A percentile compares a stretch with the other conserved stretches of the same genome.
phyloP scores from a whole-genome alignment of 176 grass and related monocot genomes.

The Melocanna baccifera region DNA sequence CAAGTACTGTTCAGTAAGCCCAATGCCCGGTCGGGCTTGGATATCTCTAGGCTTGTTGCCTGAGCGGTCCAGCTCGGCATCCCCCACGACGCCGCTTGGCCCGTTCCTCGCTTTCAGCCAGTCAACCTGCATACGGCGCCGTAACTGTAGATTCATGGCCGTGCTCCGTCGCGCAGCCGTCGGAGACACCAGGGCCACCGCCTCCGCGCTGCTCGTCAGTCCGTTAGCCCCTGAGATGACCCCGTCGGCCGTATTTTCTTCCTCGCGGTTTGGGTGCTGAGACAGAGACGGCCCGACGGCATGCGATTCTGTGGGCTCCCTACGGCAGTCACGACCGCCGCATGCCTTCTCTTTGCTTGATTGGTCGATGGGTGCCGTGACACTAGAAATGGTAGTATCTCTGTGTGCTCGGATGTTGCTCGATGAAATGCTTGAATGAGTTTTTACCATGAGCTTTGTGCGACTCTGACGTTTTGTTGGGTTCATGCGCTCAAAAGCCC shows the following conservation, averaged over 20 bases:
- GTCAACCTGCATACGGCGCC: not conserved
- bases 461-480: not conserved
- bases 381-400: not conserved
- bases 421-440: slow-evolving; percentile 4
- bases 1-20: not conserved
- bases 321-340: no score
- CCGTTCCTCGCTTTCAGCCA: no score
- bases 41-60: no score
- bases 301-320: no score
- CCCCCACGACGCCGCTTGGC: not conserved
- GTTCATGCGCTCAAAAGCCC: not conserved
- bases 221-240: no score
- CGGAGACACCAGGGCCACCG: no score
- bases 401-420: not conserved
- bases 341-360: no score
- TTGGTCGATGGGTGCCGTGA: no score
- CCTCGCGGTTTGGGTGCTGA: not conserved
- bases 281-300: not conserved
- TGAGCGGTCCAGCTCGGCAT: no score
- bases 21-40: no score
- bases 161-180: not conserved
- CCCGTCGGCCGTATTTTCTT: not conserved
- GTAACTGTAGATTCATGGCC: not conserved
- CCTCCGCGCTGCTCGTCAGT: no score
- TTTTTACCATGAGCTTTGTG: not conserved